A percentile compares a stretch with the other conserved stretches of the same genome.
Evolutionary conservation across 345 rosid species (phyloP).

Genomic region (Capsella bursapastoris): DNA sequence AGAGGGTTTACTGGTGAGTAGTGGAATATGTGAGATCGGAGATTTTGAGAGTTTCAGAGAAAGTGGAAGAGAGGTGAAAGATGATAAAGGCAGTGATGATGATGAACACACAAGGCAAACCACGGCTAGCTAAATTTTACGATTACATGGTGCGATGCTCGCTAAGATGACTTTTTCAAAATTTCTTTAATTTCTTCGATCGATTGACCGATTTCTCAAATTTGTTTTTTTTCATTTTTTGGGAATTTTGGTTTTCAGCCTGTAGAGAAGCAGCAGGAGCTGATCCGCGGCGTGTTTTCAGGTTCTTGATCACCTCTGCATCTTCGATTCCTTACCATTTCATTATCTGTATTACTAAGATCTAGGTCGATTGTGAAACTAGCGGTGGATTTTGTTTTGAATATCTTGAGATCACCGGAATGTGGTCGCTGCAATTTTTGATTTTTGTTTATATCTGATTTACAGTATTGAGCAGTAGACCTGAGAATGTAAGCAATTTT

Average conservation of each 20-base stretch:
- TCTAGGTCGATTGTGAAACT: slow-evolving; percentile 4
- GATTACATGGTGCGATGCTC: slow-evolving; percentile 60
- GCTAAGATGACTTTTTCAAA: background rate
- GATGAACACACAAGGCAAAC: slow-evolving; percentile 90
- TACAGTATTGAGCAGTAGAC: slow-evolving; percentile 81
- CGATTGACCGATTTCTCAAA: slow-evolving; percentile 5
- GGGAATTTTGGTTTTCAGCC: slow-evolving; percentile 47
- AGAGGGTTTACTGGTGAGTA: slow-evolving; percentile 6
- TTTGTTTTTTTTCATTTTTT: slow-evolving; percentile 15
- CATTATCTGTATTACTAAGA: background rate
- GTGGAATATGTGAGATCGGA: slow-evolving; percentile 22
- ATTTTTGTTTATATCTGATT: slow-evolving; percentile 10
- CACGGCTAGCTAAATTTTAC: slow-evolving; percentile 88
- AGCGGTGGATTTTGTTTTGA: background rate
- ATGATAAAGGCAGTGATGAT: slow-evolving; percentile 93
- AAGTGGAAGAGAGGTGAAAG: background rate
- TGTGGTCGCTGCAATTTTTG: background rate
- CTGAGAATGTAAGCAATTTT: slow-evolving; percentile 89
- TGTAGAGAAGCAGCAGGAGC: slow-evolving; percentile 88
- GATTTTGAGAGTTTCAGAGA: background rate
- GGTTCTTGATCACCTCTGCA: slow-evolving; percentile 47
- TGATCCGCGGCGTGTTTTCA: slow-evolving; percentile 78
- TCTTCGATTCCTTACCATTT: slow-evolving; percentile 9
- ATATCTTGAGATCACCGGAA: background rate
- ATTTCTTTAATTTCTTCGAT: slow-evolving; percentile 2